These are phyloP conservation scores for Daldinia decipiens DNA, from an alignment of 495 filamentous ascomycete species.

Conservation along the genomic window DNA sequence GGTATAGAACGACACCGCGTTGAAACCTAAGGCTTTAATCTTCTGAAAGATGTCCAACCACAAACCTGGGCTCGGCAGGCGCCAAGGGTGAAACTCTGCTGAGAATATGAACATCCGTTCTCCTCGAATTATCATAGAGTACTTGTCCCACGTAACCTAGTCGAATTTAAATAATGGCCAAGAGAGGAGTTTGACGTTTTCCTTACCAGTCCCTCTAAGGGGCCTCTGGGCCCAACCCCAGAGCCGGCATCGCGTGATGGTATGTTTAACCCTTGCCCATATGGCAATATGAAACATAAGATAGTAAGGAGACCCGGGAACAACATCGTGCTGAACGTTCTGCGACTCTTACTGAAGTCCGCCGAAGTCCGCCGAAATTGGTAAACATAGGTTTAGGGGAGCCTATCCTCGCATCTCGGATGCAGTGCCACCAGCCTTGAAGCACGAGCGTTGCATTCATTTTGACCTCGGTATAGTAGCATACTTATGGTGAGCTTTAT, in stretches of 20 bases:
- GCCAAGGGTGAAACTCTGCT: slow-evolving; percentile 78
- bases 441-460: not conserved
- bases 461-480: not conserved
- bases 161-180: not conserved
- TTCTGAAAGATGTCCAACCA: slow-evolving; percentile 83
- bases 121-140: slow-evolving; percentile 76
- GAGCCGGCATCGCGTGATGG: not conserved
- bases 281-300: not conserved
- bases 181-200: not conserved
- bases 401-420: not conserved
- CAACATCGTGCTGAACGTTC: not conserved
- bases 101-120: slow-evolving; percentile 75
- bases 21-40: slow-evolving; percentile 80
- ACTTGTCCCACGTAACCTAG: slow-evolving; percentile 73
- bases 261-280: not conserved
- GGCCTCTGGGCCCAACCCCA: not conserved
- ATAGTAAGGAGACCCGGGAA: not conserved
- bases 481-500: not conserved
- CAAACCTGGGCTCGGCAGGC: slow-evolving; percentile 75
- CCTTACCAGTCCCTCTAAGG: not conserved
- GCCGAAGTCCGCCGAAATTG: not conserved
- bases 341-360: not conserved
- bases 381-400: not conserved
- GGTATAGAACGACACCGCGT: slow-evolving; percentile 76
- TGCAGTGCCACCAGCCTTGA: not conserved